Conservation (phyloP, 2,329 filamentous ascomycete genomes). For the Ceratocystis diversiconidia region DNA sequence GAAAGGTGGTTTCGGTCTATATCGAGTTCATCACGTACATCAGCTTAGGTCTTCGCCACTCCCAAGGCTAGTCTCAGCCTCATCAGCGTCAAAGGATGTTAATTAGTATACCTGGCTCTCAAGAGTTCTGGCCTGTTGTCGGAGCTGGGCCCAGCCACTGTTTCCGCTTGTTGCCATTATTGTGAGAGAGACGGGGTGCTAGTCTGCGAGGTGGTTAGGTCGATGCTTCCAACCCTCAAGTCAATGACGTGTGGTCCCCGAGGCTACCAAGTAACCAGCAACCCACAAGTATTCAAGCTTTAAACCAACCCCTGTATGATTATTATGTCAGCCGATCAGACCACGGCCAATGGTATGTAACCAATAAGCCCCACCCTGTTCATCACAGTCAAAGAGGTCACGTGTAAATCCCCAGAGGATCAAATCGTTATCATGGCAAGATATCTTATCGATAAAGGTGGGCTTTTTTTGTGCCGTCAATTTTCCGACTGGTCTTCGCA, state of each 20-base stretch:
- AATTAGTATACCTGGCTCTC: conserved; percentile 63
- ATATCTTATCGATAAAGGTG: conserved; percentile 19
- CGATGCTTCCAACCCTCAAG: conserved; percentile 2
- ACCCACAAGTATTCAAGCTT: not conserved
- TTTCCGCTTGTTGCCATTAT: conserved; percentile 27
- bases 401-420: not conserved
- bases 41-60: conserved; percentile 14
- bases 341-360: conserved; percentile 1
- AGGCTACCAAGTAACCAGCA: conserved; percentile 15
- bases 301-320: conserved; percentile 13
- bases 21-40: conserved; percentile 1
- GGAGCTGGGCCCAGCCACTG: conserved; percentile 79
- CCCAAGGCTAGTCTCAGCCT: not conserved
- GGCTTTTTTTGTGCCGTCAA: conserved; percentile 8
- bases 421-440: not conserved
- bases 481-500: conserved; percentile 14
- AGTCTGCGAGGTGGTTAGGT: not conserved
- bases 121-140: conserved; percentile 76
- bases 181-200: not conserved
- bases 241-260: conserved; percentile 12
- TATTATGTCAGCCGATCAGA: conserved; percentile 15
- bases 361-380: not conserved
- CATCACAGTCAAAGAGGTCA: not conserved
- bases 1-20: conserved; percentile 72
- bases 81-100: not conserved